A percentile compares a stretch with the other conserved stretches of the same genome.
These are phyloP conservation scores for Ganoderma lucidum DNA, from an alignment of 1,284 basidiomycete species.

Conservation along the genomic window DNA sequence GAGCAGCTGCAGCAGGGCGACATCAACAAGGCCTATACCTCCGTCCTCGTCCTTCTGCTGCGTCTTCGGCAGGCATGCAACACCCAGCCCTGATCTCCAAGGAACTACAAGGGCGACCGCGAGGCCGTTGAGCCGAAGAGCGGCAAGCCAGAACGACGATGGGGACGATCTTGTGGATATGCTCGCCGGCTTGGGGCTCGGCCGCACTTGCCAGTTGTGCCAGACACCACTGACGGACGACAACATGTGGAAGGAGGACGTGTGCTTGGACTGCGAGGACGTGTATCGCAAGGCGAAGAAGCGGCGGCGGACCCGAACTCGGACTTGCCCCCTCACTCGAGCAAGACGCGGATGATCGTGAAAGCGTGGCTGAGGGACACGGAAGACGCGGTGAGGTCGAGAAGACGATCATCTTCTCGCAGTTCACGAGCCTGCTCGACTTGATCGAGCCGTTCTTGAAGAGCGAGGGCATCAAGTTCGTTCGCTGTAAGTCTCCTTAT, in stretches of 20 bases:
- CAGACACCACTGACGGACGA: constrained; percentile 54
- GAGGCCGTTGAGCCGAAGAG: constrained; percentile 76
- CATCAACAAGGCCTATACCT: constrained; percentile 78
- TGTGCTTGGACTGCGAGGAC: constrained; percentile 69
- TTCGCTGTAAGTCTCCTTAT: constrained; percentile 77
- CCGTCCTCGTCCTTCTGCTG: constrained; percentile 85
- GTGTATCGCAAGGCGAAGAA: constrained; percentile 52
- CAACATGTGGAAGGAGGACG: constrained; percentile 49
- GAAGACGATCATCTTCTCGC: constrained; percentile 92
- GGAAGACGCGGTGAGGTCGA: constrained; percentile 69
- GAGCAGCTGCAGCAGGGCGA: constrained; percentile 72
- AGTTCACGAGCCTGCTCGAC: constrained; percentile 93
- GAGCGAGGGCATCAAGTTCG: constrained; percentile 71
- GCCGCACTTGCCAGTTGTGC: constrained; percentile 80
- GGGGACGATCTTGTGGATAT: constrained; percentile 82
- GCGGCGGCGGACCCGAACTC: constrained; percentile 37
- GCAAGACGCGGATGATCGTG: constrained; percentile 92
- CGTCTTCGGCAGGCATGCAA: constrained; percentile 94
- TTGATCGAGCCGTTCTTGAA: constrained; percentile 86
- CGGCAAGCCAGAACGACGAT: constrained; percentile 59
- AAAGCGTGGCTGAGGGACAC: constrained; percentile 75
- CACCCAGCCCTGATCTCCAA: constrained; percentile 82
- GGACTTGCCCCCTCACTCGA: constrained; percentile 68
- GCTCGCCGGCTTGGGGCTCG: constrained; percentile 76
- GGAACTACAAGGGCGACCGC: constrained; percentile 76